Base-by-base conservation (phyloP, 2,329 filamentous ascomycete species). In the Helotiales sp. region DNA sequence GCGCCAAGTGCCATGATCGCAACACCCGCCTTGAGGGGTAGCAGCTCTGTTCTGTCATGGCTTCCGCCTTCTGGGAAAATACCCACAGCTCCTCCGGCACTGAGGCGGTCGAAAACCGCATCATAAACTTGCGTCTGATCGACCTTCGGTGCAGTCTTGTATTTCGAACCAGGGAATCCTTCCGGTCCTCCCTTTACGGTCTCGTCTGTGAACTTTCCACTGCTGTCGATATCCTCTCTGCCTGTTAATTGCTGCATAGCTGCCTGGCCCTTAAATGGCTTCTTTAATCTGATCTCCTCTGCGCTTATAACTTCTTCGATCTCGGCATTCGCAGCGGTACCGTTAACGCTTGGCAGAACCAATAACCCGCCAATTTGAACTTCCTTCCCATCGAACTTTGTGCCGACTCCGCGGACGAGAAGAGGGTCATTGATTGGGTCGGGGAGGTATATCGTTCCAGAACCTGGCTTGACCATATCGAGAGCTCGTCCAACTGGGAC, bases 61-160 rank as follows among this genome's bases (percentile, higher is more conserved):
- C 94, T 97, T 75, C 95, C 95, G 72, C 95, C 95, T 81, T 99
- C 95, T 1, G 95, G 95, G 79, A 98, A 99, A 76, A 99, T 97
- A 70, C 95, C 96, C 63, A 98, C 92, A 77, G 93, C 97, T 20
- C 94, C 95, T 55, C 93, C 93, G 45, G 87, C 86, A 72, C 90
- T 89, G 37, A 99, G 85, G 32, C 93, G 89, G 71, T 90, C 87
- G 79, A 97, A 97, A 17, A 99, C 95, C 22, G 93, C 92, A 78
- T 97, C 89, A 80, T 98, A 98, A 30, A 98, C 95, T 73, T 93
- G 88, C 32, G 91, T 94, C 82, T 98, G 95, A 78, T 98, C 93
- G 49, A 97, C 93, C 76, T 97, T 93, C 2, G 95, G 95, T 2
- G 95, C 93, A 52, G 93, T 84, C 81, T 96, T 96, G 83, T 91